These are phyloP conservation scores for Coffea eugenioides DNA, from an alignment of 257 asterid genomes.

Conservation along the genomic window DNA sequence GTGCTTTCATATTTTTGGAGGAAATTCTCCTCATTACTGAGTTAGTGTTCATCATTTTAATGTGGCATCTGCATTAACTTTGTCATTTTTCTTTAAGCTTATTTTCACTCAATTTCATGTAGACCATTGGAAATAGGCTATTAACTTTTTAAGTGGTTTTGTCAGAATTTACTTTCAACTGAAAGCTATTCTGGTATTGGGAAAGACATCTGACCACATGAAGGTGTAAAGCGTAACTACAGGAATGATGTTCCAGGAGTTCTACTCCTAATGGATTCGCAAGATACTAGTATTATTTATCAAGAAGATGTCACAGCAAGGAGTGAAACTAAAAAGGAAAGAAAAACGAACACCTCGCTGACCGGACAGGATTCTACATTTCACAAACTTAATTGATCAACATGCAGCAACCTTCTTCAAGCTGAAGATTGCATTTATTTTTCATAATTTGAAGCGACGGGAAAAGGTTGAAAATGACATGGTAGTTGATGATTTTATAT, in stretches of 20 bases:
- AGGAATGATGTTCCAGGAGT: not conserved
- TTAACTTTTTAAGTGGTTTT: too few relatives aligned
- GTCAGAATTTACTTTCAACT: not conserved
- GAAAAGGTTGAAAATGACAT: not conserved
- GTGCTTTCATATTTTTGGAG: too few relatives aligned
- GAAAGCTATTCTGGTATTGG: not conserved
- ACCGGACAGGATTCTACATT: too few relatives aligned
- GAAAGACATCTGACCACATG: not conserved
- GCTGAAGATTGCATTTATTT: not conserved
- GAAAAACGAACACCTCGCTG: too few relatives aligned
- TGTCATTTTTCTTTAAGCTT: not conserved
- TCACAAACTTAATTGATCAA: not conserved
- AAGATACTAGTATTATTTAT: not conserved
- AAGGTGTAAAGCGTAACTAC: not conserved
- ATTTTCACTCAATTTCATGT: not conserved
- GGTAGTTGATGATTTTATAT: constrained; percentile 22
- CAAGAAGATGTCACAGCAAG: not conserved
- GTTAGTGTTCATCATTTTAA: too few relatives aligned
- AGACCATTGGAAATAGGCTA: not conserved
- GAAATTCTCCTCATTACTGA: too few relatives aligned
- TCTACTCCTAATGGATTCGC: not conserved
- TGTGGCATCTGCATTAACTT: too few relatives aligned
- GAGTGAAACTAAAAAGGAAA: too few relatives aligned
- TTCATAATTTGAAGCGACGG: not conserved
- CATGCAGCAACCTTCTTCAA: not conserved